Base-by-base conservation (phyloP, 768 basidiomycete species). In the Tricholoma saponaceum region DNA sequence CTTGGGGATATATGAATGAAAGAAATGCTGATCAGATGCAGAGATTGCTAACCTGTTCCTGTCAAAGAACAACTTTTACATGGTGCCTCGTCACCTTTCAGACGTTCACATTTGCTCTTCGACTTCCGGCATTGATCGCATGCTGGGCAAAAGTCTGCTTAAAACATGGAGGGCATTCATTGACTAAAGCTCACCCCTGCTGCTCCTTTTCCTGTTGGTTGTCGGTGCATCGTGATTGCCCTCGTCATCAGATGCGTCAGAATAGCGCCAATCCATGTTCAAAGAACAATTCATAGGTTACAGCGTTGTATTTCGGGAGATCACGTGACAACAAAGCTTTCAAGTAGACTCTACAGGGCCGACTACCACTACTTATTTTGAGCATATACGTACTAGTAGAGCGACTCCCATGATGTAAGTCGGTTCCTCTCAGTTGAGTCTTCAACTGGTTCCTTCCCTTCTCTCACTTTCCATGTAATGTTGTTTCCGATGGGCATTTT, bases 101-200 rank as follows among this genome's bases (percentile, higher is more conserved):
- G 74, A 49, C 83, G 81, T 66, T 92, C 90, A 67, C 92, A 93
- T 69, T 92, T 92, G 75, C 87, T 89, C 73, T 92, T 94, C 6
- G 88, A 88, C 75, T 91, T 93, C 51, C 90, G 79, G 64, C 91
- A 94, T 62, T 92, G 87, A 74, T 93, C 91, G 64, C 91, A 94
- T 30, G 91, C 91, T 91, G 57, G 30, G 50, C 41, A 54, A 20
- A 23, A 28, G 52, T 58, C 55, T 57, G 53, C 64, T 53, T 54
- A 56, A 55, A 43, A 39, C 56, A 60, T 57, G 22, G 51, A 51
- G 12, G n/a, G 18, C 23, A 39, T 50, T 28, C 14, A 4, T 33
- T 28, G 44, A 26, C 25, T 2, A 43, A 35, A 18, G 23, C 55
- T 33, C 20, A 84, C 85, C 86, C 70, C 85, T 77, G 66, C 84